A percentile compares a stretch with the other conserved stretches of the same genome.
phyloP scores from a whole-genome alignment of 345 rosid species.

The Rhodamnia rubescens region DNA sequence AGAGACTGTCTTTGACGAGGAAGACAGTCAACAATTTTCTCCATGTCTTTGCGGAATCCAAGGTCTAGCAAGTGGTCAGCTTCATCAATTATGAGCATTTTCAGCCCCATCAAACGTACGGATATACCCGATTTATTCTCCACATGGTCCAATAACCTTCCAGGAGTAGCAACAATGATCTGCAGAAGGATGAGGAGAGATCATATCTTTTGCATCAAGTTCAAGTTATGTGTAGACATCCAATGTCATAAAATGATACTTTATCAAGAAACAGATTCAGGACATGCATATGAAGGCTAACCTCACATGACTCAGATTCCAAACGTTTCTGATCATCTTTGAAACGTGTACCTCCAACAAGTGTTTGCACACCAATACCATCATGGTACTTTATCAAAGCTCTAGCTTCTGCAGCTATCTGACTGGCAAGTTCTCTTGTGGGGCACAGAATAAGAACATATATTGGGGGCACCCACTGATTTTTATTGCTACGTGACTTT shows the following conservation, averaged over 20 bases:
- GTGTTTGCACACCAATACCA: conserved; percentile 72
- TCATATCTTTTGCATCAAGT: background rate
- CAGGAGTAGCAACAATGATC: conserved; percentile 96
- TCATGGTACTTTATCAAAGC: conserved; percentile 74
- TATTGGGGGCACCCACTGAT: conserved; percentile 38
- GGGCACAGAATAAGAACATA: conserved; percentile 80
- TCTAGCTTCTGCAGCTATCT: conserved; percentile 90
- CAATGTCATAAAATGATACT: background rate
- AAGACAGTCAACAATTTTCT: conserved; percentile 77
- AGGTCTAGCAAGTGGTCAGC: conserved; percentile 90
- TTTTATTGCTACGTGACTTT: conserved; percentile 35
- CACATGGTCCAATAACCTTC: conserved; percentile 85
- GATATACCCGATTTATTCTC: conserved; percentile 80
- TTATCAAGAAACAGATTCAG: background rate
- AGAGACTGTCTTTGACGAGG: conserved; percentile 83
- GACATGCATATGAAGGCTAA: conserved; percentile 11
- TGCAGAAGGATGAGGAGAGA: conserved; percentile 5
- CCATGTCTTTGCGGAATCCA: conserved; percentile 93
- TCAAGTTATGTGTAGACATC: background rate
- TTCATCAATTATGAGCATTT: conserved; percentile 90
- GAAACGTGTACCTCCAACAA: conserved; percentile 92
- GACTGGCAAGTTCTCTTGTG: conserved; percentile 91
- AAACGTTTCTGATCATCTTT: conserved; percentile 80
- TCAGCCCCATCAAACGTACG: conserved; percentile 72
- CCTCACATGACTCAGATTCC: conserved; percentile 89